These are phyloP conservation scores for Ophiostoma ips DNA, from an alignment of 2,329 filamentous ascomycete species.

Conservation along the genomic window DNA sequence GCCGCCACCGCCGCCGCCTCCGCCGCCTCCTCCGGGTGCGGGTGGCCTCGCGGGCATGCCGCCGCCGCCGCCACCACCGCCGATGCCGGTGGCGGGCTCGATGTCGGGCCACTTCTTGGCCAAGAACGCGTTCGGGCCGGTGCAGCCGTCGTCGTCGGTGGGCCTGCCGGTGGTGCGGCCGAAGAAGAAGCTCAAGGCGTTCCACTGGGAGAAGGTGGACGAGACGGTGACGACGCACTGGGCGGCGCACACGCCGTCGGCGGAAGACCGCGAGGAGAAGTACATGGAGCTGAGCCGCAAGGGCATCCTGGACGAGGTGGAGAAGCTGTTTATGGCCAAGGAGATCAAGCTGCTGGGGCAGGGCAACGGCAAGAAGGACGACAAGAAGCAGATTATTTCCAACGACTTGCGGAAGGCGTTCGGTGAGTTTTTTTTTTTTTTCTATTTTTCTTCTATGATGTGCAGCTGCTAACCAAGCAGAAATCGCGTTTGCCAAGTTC, in stretches of 20 bases:
- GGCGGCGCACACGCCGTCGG: constrained; percentile 75
- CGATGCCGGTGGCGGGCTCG: constrained; percentile 43
- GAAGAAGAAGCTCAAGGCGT: constrained; percentile 98
- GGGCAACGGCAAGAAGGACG: constrained; percentile 61
- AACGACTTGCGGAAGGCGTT: constrained; percentile 79
- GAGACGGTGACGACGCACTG: constrained; percentile 82
- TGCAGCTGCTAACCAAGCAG: too few relatives aligned
- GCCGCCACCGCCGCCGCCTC: constrained; percentile 15
- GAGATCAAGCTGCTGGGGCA: constrained; percentile 80
- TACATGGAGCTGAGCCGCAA: constrained; percentile 86
- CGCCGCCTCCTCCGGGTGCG: constrained; percentile 25
- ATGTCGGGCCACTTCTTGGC: constrained; percentile 66
- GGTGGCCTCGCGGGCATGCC: constrained; percentile 20
- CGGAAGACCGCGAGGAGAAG: constrained; percentile 84
- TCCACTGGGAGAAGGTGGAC: constrained; percentile 99
- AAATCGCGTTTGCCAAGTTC: constrained; percentile 90
- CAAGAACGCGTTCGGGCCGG: constrained; percentile 37
- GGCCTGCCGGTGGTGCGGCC: constrained; percentile 70
- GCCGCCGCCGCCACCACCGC: constrained; percentile 28
- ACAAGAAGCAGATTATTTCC: constrained; percentile 96
- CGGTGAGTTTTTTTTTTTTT: too few relatives aligned
- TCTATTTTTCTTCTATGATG: too few relatives aligned
- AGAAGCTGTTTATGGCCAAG: constrained; percentile 94
- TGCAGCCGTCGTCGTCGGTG: constrained; percentile 34
- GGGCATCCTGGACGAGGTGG: constrained; percentile 93